These are phyloP conservation scores for Tolypocladium cylindrosporum DNA, from an alignment of 2,329 filamentous ascomycete species.

Conservation along the genomic window DNA sequence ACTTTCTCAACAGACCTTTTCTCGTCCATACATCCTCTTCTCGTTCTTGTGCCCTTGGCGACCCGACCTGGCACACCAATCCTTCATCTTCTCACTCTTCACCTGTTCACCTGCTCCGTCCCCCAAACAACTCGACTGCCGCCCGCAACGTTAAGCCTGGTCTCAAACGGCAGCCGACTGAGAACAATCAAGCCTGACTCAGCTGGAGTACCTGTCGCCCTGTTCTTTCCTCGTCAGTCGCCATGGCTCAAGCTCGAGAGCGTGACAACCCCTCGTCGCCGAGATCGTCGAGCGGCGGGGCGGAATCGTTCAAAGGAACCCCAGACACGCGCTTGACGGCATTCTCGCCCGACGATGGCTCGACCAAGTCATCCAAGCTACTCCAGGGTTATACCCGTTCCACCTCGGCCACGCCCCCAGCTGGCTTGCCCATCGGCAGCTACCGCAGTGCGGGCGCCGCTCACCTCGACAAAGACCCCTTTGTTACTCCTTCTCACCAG, in stretches of 20 bases:
- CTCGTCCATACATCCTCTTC: background rate
- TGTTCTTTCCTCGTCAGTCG: constrained; percentile 2
- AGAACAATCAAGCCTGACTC: background rate
- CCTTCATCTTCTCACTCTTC: background rate
- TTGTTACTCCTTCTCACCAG: constrained; percentile 30
- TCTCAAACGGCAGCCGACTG: background rate
- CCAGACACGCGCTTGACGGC: constrained; percentile 54
- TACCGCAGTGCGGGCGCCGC: constrained; percentile 12
- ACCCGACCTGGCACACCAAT: background rate
- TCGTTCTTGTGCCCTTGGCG: background rate
- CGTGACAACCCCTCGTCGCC: constrained; percentile 37
- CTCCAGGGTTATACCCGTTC: constrained; percentile 20
- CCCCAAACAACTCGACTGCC: background rate
- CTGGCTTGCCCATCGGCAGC: constrained; percentile 13
- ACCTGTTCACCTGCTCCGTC: background rate
- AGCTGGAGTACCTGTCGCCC: background rate
- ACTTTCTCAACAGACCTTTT: background rate
- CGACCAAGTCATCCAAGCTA: constrained; percentile 31
- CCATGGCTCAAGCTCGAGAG: constrained; percentile 27
- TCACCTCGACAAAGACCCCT: constrained; percentile 41
- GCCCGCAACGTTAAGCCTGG: background rate
- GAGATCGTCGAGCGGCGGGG: constrained; percentile 38
- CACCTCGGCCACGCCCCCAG: constrained; percentile 17
- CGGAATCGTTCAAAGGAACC: constrained; percentile 50
- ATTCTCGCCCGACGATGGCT: constrained; percentile 51